Evolutionary conservation across 1,284 basidiomycete genomes (phyloP).

Genomic region (Coriolopsis trogii): DNA sequence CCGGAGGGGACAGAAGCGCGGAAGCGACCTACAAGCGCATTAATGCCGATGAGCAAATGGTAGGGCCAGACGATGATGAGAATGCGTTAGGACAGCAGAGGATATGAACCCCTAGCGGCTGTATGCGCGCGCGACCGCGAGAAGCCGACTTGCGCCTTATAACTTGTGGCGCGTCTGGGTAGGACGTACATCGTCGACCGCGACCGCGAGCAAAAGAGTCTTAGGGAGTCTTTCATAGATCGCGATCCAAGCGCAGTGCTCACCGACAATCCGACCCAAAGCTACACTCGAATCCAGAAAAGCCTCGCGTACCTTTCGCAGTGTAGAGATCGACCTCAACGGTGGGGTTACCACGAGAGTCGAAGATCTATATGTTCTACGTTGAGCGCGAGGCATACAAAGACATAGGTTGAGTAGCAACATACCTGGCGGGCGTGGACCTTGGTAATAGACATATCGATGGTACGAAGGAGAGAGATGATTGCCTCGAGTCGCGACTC

Average conservation of each 20-base stretch:
- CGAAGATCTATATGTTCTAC: slow-evolving; percentile 91
- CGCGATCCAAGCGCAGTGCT: not conserved
- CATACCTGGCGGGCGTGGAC: slow-evolving; percentile 86
- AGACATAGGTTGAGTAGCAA: not conserved
- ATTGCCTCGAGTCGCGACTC: slow-evolving; percentile 8
- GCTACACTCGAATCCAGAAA: slow-evolving; percentile 3
- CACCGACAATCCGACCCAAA: not conserved
- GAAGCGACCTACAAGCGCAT: slow-evolving; percentile 74
- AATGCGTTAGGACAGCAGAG: not conserved
- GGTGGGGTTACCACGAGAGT: slow-evolving; percentile 95
- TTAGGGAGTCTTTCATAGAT: not conserved
- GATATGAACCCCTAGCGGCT: not conserved
- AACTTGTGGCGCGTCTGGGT: too few relatives aligned
- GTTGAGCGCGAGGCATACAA: slow-evolving; percentile 1
- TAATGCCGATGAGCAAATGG: slow-evolving; percentile 2
- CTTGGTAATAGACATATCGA: slow-evolving; percentile 83
- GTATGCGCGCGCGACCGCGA: not conserved
- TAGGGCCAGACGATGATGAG: slow-evolving; percentile 9
- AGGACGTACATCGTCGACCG: too few relatives aligned
- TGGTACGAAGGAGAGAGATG: slow-evolving; percentile 27
- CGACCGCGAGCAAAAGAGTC: too few relatives aligned
- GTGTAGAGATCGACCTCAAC: slow-evolving; percentile 95
- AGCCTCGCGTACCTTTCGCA: slow-evolving; percentile 63
- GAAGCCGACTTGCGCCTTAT: not conserved
- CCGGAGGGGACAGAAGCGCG: slow-evolving; percentile 96